A percentile compares a stretch with the other conserved stretches of the same genome.
These are phyloP conservation scores for Calonectria pseudoturangicola DNA, from an alignment of 2,329 filamentous ascomycete genomes.

Conservation along the genomic window DNA sequence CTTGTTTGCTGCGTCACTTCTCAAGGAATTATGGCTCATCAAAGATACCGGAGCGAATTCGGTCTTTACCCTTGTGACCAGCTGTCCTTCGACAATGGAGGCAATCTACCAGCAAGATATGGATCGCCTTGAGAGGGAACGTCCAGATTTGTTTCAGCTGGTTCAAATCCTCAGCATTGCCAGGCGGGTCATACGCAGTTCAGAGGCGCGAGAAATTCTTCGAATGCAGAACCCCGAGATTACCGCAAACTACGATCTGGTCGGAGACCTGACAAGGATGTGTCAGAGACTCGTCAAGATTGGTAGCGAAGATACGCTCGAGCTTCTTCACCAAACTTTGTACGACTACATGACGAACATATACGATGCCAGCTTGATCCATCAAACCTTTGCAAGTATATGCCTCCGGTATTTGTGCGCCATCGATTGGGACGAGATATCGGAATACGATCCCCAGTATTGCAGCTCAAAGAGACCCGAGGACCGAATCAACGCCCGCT, in stretches of 20 bases:
- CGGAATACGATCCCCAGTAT: background rate
- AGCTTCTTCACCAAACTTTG: constrained; percentile 49
- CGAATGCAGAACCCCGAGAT: constrained; percentile 43
- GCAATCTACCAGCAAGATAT: constrained; percentile 51
- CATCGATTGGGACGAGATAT: constrained; percentile 39
- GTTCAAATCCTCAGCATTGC: constrained; percentile 47
- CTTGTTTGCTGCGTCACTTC: constrained; percentile 46
- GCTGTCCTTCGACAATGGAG: constrained; percentile 48
- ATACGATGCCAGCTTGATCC: constrained; percentile 42
- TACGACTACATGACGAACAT: constrained; percentile 49
- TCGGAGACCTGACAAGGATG: constrained; percentile 43
- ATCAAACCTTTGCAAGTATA: constrained; percentile 38
- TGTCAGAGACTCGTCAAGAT: constrained; percentile 47
- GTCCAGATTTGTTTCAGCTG: constrained; percentile 44
- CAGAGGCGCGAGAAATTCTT: constrained; percentile 45
- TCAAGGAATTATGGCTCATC: constrained; percentile 49
- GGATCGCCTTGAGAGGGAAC: constrained; percentile 44
- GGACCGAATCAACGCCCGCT: constrained; percentile 7
- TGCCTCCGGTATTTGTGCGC: constrained; percentile 41
- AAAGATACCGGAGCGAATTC: constrained; percentile 49
- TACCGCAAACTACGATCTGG: constrained; percentile 45
- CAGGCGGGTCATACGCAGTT: constrained; percentile 32
- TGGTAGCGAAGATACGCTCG: constrained; percentile 41
- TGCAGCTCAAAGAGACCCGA: constrained; percentile 2
- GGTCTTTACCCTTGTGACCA: constrained; percentile 46